Percentiles rank a stretch among this genome's conserved stretches.
Conservation (phyloP, 805 yeast genomes). For the Teunomyces tritomae region DNA sequence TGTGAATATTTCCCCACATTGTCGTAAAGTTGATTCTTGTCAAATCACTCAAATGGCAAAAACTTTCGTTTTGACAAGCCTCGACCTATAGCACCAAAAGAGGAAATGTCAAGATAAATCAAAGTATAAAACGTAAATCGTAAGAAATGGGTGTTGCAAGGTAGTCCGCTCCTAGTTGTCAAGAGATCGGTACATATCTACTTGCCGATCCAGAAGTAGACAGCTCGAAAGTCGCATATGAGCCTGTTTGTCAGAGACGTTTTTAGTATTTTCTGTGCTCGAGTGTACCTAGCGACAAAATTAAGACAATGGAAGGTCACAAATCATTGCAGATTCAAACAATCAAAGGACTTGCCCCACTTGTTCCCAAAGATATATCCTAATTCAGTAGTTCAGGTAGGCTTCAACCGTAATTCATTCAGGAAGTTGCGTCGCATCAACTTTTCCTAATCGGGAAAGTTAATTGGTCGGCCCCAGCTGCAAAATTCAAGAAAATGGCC, state of each 20-base stretch:
- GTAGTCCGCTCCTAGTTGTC: not conserved
- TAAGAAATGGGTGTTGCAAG: not conserved
- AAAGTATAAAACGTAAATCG: not conserved
- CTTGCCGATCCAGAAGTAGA: not conserved
- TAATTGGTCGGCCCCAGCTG: conserved; percentile 5
- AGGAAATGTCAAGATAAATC: not conserved
- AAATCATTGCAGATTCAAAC: not conserved
- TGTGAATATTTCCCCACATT: not conserved
- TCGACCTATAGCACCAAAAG: not conserved
- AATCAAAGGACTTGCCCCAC: not conserved
- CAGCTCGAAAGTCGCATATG: not conserved
- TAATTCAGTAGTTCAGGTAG: conserved; percentile 1
- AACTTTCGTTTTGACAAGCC: not conserved
- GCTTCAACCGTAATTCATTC: not conserved
- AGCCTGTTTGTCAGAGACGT: not conserved
- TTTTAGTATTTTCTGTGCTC: not conserved
- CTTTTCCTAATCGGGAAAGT: conserved; percentile 9
- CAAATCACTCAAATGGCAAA: no score
- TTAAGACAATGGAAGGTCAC: not conserved
- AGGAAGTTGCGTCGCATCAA: not conserved
- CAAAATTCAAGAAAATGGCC: conserved; percentile 5
- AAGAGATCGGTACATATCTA: not conserved
- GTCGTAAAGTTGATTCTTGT: no score
- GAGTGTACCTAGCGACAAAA: not conserved
- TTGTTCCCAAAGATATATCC: not conserved